phyloP scores from a whole-genome alignment of 352 stramenopile genomes.

The Discostella stelligera region DNA sequence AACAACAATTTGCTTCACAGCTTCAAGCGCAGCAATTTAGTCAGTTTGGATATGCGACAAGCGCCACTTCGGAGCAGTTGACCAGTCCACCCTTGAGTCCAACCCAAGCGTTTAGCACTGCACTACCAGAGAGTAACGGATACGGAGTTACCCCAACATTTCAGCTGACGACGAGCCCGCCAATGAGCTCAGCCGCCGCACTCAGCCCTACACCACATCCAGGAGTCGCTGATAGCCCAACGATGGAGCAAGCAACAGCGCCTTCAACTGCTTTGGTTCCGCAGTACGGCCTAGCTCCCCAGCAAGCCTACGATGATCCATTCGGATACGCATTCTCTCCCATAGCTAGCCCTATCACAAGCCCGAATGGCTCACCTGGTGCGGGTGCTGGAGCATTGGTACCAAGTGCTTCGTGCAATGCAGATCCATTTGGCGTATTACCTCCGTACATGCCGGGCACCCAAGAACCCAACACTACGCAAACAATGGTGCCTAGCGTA shows the following conservation, averaged over 20 bases:
- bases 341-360: constrained; percentile 18
- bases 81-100: constrained; percentile 2
- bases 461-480: not conserved
- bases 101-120: not conserved
- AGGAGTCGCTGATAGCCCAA: not conserved
- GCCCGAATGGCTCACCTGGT: not conserved
- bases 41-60: not conserved
- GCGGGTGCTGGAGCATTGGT: not conserved
- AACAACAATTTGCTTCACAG: constrained; percentile 1
- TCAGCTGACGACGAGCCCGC: not conserved
- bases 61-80: not conserved
- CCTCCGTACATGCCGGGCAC: constrained; percentile 14
- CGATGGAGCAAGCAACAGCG: not conserved
- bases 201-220: not conserved
- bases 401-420: constrained; percentile 1
- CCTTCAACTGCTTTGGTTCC: not conserved
- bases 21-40: not conserved
- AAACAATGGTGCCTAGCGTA: constrained; percentile 4
- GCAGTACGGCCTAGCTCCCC: not conserved
- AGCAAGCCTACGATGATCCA: constrained; percentile 21
- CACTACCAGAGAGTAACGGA: not conserved
- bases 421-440: constrained; percentile 13
- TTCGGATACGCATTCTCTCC: constrained; percentile 40
- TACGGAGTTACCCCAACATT: not conserved
- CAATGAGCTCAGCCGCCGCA: constrained; percentile 8